phyloP scores from a whole-genome alignment of 805 yeast species.

The Wickerhamomyces chambardii region DNA sequence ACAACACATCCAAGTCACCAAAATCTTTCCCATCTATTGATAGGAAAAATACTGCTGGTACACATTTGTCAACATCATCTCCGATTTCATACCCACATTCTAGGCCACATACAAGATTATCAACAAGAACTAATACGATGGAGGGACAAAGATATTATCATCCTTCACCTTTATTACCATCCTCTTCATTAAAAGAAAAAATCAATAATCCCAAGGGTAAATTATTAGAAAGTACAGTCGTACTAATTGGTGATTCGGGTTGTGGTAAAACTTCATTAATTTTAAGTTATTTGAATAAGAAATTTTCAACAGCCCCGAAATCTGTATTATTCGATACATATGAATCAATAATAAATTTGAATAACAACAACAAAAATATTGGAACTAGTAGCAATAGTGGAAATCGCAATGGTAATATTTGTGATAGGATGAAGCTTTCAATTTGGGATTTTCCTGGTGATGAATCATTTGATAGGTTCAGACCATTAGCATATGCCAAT shows the following conservation, averaged over 20 bases:
- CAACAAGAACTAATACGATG: neutral
- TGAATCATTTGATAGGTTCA: constrained; percentile 27
- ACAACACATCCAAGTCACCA: no score
- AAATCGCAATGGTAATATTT: constrained; percentile 5
- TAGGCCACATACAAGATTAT: neutral
- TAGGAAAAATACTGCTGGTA: no score
- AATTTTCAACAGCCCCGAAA: constrained; percentile 2
- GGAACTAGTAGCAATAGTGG: no score
- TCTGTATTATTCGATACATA: constrained; percentile 14
- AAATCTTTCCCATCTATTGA: no score
- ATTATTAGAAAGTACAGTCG: constrained; percentile 2
- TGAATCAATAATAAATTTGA: no score
- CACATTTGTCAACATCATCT: no score
- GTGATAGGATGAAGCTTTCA: constrained; percentile 19
- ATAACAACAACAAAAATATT: no score
- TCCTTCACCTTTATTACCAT: neutral
- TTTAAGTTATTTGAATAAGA: constrained; percentile 10
- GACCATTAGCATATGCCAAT: constrained; percentile 33
- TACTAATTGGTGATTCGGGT: constrained; percentile 16
- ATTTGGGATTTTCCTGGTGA: constrained; percentile 36
- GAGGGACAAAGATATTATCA: neutral
- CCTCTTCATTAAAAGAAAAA: no score
- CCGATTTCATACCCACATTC: neutral
- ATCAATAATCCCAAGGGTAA: neutral
- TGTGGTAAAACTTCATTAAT: constrained; percentile 19